Evolutionary conservation across 106 monocot species (phyloP), one percentile per base, ranked within the genome.

Genomic region (Alisma plantagoaquatica): DNA sequence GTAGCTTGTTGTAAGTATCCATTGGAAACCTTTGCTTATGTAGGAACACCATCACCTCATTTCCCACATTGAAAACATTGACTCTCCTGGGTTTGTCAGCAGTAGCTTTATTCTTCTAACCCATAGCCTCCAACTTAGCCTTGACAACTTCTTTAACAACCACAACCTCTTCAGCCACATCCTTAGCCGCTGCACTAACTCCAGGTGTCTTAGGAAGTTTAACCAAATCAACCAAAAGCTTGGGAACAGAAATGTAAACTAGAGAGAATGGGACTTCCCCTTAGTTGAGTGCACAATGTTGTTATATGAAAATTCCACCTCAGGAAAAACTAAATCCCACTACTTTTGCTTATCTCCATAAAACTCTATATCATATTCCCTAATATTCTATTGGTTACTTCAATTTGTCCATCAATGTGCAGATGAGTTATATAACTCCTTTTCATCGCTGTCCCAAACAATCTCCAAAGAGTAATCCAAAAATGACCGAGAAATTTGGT

Each of bases 281-380:
- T 30, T 61, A 16, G 31, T 48, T 3, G 14, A 2, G 24, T 49
- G 29, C 10, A 10, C 22, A 30, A 18, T 29, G 12, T 8, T 22
- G n/a, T 61, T 61, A 20, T 61, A 61, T 18, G 60, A n/a, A 28
- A 23, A 61, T 47, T 23, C 32, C 47, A 21, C 31, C 25, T 61
- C 18, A 22, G 30, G 5, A 0, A 61, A 10, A 8, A 17, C 20
- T 31, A 32, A 9, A 11, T 33, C 48, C 21, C 31, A 61, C 18
- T 46, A 25, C 18, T 26, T 16, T 2, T 29, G 30, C 2, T 61
- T 3, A 0, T 15, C 22, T 2, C 46, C 61, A 10, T 3, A 28
- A 2, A 62, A 9, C 3, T 15, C 4, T 38, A n/a, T 0, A 62
- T 3, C 2, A 62, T n/a, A 16, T 62, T 62, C 2, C 62, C 48